Percentiles rank a stretch among this genome's conserved stretches.
phyloP scores from a whole-genome alignment of 2,329 filamentous ascomycete species.

The Fusarium avenaceum region DNA sequence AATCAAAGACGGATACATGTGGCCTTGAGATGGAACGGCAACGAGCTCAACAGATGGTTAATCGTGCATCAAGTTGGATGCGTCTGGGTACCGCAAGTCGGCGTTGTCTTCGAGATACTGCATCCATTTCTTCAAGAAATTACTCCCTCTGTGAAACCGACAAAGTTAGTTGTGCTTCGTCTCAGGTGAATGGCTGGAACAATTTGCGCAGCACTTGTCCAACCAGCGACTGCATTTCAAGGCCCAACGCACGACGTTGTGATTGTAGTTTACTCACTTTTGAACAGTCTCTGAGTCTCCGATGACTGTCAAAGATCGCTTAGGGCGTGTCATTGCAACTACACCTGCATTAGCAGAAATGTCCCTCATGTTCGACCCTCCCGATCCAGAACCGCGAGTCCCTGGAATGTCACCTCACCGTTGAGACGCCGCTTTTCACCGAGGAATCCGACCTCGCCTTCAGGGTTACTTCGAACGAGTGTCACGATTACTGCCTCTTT shows the following conservation, averaged over 20 bases:
- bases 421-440: constrained; percentile 93
- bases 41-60: constrained; percentile 16
- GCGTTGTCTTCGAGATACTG: constrained; percentile 88
- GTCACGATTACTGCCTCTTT: constrained; percentile 96
- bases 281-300: constrained; percentile 95
- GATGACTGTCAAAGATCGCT: constrained; percentile 88
- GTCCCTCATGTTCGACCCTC: constrained; percentile 13
- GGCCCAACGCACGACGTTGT: constrained; percentile 18
- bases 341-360: constrained; percentile 53
- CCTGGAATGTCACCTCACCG: constrained; percentile 68
- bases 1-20: background rate
- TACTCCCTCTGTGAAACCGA: constrained; percentile 74
- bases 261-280: constrained; percentile 70
- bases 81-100: constrained; percentile 88
- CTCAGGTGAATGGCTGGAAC: constrained; percentile 43
- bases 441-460: constrained; percentile 91
- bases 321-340: constrained; percentile 98
- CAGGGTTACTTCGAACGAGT: constrained; percentile 90
- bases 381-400: constrained; percentile 10
- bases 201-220: constrained; percentile 34
- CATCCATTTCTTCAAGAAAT: constrained; percentile 93
- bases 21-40: background rate
- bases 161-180: constrained; percentile 37
- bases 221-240: constrained; percentile 26
- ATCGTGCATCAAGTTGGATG: constrained; percentile 56